Evolutionary conservation across 192 early-diverging fungal genomes (phyloP), one percentile per base, ranked within the genome.

Genomic region (Pilobolus umbonatus): DNA sequence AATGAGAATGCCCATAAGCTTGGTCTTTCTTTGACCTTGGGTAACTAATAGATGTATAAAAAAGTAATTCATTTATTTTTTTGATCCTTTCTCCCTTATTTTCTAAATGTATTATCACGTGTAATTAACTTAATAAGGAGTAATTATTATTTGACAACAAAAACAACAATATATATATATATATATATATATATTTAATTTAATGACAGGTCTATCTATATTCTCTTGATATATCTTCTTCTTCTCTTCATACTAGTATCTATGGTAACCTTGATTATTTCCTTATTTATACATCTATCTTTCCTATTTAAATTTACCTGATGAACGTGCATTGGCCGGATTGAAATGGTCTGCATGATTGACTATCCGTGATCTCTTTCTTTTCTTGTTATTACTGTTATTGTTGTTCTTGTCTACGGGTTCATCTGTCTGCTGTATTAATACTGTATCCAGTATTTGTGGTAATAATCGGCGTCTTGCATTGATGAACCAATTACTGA

Each of bases 1-100:
- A 78, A 89, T 75, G 92, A 98, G 77, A 89, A 96, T 77, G 86
- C 87, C 59, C 94, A 97, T 88, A 92, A 92, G 80, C 82, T 98
- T 74, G 96, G 96, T 66, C 76, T 95, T 54, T 82, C 89, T 52
- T 79, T 97, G 55, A 86, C 85, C 70, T 85, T 96, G 57, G 96
- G 96, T 77, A 87, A 85, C 66, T 98, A 92, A 88, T n/a, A n/a
- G n/a, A n/a, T n/a, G n/a, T n/a, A 25, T 48, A 49, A n/a, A 25
- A 5, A 5, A 49, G 12, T 49, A 25, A 25, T 49, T 48, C 28
- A 48, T 48, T 47, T 47, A 47, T 47, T 12, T 38, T 38, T 38
- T 38, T n/a, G 29, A 34, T 21, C 19, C 31, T 30, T 29, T 53
- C 15, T 51, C 15, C n/a, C 49, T 51, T 51, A 32, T 51, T 29